Percentiles rank a stretch among this genome's conserved stretches.
Conservation (phyloP, 1,284 basidiomycete species). For the Naganishia sp. region DNA sequence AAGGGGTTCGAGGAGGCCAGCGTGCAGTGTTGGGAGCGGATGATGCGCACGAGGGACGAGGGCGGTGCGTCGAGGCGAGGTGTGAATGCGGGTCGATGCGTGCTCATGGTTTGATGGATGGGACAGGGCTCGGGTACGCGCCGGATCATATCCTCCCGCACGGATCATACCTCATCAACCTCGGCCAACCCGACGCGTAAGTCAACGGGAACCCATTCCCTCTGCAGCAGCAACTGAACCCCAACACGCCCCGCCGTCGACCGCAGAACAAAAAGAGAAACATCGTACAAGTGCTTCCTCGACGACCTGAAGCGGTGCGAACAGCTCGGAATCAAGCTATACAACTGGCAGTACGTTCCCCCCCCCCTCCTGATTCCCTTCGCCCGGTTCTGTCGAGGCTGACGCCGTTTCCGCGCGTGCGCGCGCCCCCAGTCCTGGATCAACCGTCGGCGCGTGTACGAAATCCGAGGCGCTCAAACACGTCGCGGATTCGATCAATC, state of each 20-base stretch:
- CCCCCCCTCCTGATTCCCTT: background rate
- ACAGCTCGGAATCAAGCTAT: conserved; percentile 69
- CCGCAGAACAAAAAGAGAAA: conserved; percentile 72
- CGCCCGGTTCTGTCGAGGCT: background rate
- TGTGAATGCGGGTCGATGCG: conserved; percentile 13
- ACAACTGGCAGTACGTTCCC: conserved; percentile 77
- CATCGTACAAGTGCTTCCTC: conserved; percentile 76
- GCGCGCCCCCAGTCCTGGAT: conserved; percentile 66
- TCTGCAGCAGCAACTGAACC: no score
- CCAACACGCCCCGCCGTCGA: no score
- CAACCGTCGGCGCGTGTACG: conserved; percentile 69
- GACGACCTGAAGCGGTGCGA: conserved; percentile 83
- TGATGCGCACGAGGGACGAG: conserved; percentile 57
- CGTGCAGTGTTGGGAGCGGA: conserved; percentile 61
- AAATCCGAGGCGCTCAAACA: conserved; percentile 63
- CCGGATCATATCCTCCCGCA: conserved; percentile 69
- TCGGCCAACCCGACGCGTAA: conserved; percentile 75
- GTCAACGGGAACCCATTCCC: conserved; percentile 44
- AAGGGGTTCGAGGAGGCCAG: conserved; percentile 61
- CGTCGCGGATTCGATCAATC: conserved; percentile 75
- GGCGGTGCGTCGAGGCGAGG: conserved; percentile 44
- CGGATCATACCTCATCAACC: conserved; percentile 81
- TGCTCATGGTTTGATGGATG: conserved; percentile 20
- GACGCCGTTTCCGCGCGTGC: background rate
- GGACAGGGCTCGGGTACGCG: conserved; percentile 60